phyloP scores from a whole-genome alignment of 1,139 yeast species.

The Suhomyces wounanorum region DNA sequence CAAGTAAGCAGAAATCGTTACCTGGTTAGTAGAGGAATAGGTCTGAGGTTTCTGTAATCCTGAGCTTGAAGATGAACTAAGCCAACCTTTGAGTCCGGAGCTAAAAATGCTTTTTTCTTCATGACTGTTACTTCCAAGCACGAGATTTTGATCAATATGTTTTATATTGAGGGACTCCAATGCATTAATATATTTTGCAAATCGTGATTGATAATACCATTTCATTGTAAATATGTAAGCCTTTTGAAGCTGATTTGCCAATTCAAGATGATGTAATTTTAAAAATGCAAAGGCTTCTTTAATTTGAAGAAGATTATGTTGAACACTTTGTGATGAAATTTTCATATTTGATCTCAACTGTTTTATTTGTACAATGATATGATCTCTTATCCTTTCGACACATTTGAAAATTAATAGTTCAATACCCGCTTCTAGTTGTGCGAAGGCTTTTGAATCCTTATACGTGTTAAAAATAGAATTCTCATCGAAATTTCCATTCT shows the following conservation, averaged over 20 bases:
- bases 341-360: constrained; percentile 49
- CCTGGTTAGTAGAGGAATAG: constrained; percentile 12
- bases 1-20: constrained; percentile 48
- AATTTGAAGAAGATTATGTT: constrained; percentile 60
- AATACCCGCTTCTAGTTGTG: constrained; percentile 41
- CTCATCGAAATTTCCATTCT: constrained; percentile 24
- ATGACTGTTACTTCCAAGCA: constrained; percentile 46
- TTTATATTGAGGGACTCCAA: constrained; percentile 62
- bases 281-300: constrained; percentile 65
- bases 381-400: constrained; percentile 76
- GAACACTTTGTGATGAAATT: constrained; percentile 72
- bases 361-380: constrained; percentile 64
- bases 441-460: constrained; percentile 36
- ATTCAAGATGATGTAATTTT: constrained; percentile 52
- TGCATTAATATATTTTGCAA: constrained; percentile 76
- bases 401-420: constrained; percentile 51
- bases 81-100: constrained; percentile 33
- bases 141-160: constrained; percentile 52
- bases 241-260: constrained; percentile 72
- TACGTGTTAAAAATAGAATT: constrained; percentile 17
- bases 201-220: constrained; percentile 86
- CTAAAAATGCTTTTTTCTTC: constrained; percentile 33
- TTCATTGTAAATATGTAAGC: constrained; percentile 88
- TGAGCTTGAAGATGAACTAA: constrained; percentile 14
- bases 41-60: constrained; percentile 10